Percentiles rank a stretch among this genome's conserved stretches.
phyloP scores from a whole-genome alignment of 176 grass and related monocot species.

The Microstegium vimineum region DNA sequence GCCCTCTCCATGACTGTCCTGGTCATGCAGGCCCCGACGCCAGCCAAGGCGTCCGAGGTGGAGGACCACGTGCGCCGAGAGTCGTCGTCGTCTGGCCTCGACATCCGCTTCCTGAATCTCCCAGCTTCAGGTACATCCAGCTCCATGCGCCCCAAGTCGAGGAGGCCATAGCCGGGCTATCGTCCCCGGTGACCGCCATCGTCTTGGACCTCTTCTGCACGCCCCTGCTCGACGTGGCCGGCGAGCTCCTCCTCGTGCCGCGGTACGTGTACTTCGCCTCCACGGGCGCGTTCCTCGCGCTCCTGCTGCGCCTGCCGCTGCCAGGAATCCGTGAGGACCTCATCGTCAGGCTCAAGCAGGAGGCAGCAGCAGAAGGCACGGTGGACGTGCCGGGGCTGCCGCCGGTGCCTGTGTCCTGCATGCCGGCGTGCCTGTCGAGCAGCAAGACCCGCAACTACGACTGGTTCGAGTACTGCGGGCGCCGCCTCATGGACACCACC shows the following conservation, averaged over 20 bases:
- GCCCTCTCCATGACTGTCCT: conserved; percentile 31
- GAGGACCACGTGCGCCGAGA: neutral
- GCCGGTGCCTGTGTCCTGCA: conserved; percentile 8
- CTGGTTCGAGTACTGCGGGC: conserved; percentile 29
- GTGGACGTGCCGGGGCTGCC: conserved; percentile 24
- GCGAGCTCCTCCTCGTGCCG: conserved; percentile 31
- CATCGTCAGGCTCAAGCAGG: neutral
- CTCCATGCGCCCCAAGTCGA: conserved; percentile 9
- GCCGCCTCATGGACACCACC: conserved; percentile 17
- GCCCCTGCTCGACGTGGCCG: conserved; percentile 30
- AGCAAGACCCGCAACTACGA: conserved; percentile 1
- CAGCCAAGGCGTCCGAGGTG: neutral
- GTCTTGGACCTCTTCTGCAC: conserved; percentile 38
- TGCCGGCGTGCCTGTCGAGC: conserved; percentile 1
- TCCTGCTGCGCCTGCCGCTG: conserved; percentile 20
- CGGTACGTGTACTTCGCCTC: conserved; percentile 33
- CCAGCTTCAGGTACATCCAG: conserved; percentile 10
- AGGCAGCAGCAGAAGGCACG: neutral
- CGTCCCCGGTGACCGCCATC: conserved; percentile 4
- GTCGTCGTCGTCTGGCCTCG: neutral
- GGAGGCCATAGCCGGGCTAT: neutral
- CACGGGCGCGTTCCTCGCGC: conserved; percentile 22
- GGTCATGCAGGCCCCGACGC: conserved; percentile 1
- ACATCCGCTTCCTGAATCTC: conserved; percentile 29
- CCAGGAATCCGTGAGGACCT: neutral